Percentiles rank a stretch among this genome's conserved stretches.
phyloP scores from a whole-genome alignment of 768 basidiomycete genomes.

The Lactifluus rugatus region DNA sequence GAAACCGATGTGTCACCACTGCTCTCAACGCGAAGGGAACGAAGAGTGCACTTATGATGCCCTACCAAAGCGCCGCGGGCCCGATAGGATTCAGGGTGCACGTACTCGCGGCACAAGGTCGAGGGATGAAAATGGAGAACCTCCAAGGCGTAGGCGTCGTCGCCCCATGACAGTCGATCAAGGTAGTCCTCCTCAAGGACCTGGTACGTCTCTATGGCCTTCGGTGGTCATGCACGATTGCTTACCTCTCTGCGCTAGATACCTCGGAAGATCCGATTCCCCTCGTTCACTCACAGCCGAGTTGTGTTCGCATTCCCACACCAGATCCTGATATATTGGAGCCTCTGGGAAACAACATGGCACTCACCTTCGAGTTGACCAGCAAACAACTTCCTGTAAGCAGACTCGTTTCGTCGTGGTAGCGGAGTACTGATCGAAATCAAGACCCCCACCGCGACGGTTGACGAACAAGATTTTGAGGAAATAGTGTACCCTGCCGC shows the following conservation, averaged over 20 bases:
- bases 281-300: background rate
- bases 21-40: slow-evolving; percentile 37
- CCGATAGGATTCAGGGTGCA: slow-evolving; percentile 71
- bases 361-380: background rate
- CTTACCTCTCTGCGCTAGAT: background rate
- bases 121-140: slow-evolving; percentile 29
- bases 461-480: background rate
- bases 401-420: background rate
- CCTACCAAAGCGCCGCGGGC: slow-evolving; percentile 68
- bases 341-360: background rate
- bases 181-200: background rate
- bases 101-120: slow-evolving; percentile 48
- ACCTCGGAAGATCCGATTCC: background rate
- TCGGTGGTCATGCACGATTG: background rate
- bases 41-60: slow-evolving; percentile 56
- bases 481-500: background rate
- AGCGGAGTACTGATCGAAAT: background rate
- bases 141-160: slow-evolving; percentile 20
- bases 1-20: slow-evolving; percentile 69
- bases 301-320: background rate
- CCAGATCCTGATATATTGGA: background rate
- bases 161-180: background rate
- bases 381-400: background rate
- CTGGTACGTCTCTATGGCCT: background rate
- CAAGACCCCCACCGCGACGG: background rate